These are phyloP conservation scores for Corrigiola litoralis DNA, from an alignment of 179 eudicot genomes.

Conservation along the genomic window DNA sequence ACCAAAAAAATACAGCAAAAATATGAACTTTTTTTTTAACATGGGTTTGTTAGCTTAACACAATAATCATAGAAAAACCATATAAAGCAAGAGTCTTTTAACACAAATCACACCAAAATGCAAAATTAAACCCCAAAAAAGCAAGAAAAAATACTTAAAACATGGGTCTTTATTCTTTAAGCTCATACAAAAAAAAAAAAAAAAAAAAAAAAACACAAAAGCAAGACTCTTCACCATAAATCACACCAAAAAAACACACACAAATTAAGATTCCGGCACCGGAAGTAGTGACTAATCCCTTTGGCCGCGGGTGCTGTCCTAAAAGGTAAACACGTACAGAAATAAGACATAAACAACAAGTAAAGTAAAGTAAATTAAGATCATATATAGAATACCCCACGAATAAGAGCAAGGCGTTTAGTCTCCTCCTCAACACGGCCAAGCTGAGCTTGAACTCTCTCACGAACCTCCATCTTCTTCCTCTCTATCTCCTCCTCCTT, in stretches of 20 bases:
- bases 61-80: too few relatives aligned
- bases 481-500: conserved; percentile 92
- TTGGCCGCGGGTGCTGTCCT: too few relatives aligned
- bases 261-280: too few relatives aligned
- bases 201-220: neutral
- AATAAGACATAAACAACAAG: neutral
- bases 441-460: conserved; percentile 72
- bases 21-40: too few relatives aligned
- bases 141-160: neutral
- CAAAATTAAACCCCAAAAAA: neutral
- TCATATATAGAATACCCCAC: conserved; percentile 46
- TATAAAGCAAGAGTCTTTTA: too few relatives aligned
- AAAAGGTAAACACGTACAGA: too few relatives aligned
- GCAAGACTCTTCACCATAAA: too few relatives aligned
- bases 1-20: too few relatives aligned
- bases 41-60: too few relatives aligned
- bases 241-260: too few relatives aligned
- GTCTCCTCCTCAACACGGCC: conserved; percentile 91
- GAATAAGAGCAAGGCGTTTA: conserved; percentile 63
- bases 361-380: neutral
- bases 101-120: neutral
- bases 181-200: neutral
- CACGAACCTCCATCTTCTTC: conserved; percentile 79
- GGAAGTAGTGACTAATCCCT: too few relatives aligned
- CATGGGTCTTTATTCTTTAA: neutral